These are phyloP conservation scores for Agrocybe pediades DNA, from an alignment of 768 basidiomycete genomes.

Conservation along the genomic window DNA sequence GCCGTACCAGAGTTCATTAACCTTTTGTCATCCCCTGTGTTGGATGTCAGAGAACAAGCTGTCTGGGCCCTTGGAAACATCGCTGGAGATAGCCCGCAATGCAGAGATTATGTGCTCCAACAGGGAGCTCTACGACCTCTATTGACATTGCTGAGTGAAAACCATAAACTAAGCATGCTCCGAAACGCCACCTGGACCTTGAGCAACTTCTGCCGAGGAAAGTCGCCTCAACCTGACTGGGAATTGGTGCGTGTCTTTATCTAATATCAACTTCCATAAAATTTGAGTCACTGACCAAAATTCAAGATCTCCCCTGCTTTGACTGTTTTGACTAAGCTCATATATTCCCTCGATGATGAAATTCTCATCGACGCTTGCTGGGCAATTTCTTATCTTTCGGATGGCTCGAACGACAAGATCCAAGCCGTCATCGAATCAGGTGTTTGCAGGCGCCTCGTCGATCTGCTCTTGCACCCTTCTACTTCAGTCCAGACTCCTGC, in stretches of 20 bases:
- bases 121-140: slow-evolving; percentile 94
- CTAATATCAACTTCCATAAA: slow-evolving; percentile 3
- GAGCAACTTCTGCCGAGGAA: slow-evolving; percentile 99
- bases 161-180: slow-evolving; percentile 99
- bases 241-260: slow-evolving; percentile 65
- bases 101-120: slow-evolving; percentile 94
- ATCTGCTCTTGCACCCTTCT: slow-evolving; percentile 92
- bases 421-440: slow-evolving; percentile 99
- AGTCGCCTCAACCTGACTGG: slow-evolving; percentile 98
- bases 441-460: slow-evolving; percentile 95
- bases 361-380: slow-evolving; percentile 99
- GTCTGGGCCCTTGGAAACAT: slow-evolving; percentile 99
- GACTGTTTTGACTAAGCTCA: slow-evolving; percentile 95
- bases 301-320: slow-evolving; percentile 94
- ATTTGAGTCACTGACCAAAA: slow-evolving; percentile 14
- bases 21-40: slow-evolving; percentile 88
- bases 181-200: slow-evolving; percentile 99
- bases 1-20: slow-evolving; percentile 98
- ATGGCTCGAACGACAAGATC: slow-evolving; percentile 99
- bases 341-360: slow-evolving; percentile 98
- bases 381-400: slow-evolving; percentile 99
- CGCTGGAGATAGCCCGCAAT: slow-evolving; percentile 96
- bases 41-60: slow-evolving; percentile 98
- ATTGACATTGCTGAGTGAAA: slow-evolving; percentile 85
- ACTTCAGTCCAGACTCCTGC: slow-evolving; percentile 98